Evolutionary conservation across 2,329 filamentous ascomycete species (phyloP).

Genomic region (Phyllachora maydis): DNA sequence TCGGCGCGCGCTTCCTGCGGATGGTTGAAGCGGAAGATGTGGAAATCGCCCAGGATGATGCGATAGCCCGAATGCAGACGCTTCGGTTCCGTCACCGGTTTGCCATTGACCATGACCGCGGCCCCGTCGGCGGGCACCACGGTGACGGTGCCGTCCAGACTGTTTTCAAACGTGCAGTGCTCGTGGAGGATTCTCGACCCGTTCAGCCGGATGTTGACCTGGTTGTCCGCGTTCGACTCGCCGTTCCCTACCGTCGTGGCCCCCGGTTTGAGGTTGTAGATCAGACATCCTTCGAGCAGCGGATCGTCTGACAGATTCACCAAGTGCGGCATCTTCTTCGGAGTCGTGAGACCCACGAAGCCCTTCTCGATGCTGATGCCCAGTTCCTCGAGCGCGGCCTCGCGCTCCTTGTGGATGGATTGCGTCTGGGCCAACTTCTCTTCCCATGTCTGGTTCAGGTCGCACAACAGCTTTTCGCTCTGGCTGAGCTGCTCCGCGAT

Average conservation of each 20-base stretch:
- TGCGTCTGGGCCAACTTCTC: constrained; percentile 90
- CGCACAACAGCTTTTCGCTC: constrained; percentile 86
- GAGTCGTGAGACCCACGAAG: constrained; percentile 83
- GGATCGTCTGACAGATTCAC: constrained; percentile 95
- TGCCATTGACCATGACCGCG: constrained; percentile 93
- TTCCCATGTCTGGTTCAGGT: constrained; percentile 98
- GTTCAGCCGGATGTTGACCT: constrained; percentile 80
- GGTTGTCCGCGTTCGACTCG: constrained; percentile 53
- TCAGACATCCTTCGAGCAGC: constrained; percentile 80
- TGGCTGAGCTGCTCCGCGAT: constrained; percentile 93
- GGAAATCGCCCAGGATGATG: constrained; percentile 91
- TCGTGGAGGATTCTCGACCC: constrained; percentile 82
- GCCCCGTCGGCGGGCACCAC: constrained; percentile 79
- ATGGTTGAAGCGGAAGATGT: constrained; percentile 97
- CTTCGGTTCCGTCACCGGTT: constrained; percentile 69
- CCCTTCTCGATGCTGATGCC: constrained; percentile 99
- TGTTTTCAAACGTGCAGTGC: constrained; percentile 86
- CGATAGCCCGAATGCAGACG: constrained; percentile 81
- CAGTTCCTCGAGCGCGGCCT: constrained; percentile 83
- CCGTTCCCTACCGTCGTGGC: constrained; percentile 88
- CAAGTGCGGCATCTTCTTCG: constrained; percentile 98
- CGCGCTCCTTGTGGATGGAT: constrained; percentile 91
- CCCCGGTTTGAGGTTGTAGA: constrained; percentile 95
- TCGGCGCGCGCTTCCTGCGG: constrained; percentile 90
- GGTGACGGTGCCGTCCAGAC: constrained; percentile 73